These are phyloP conservation scores for Castanea mollissima DNA, from an alignment of 306 rosid genomes.

Conservation along the genomic window DNA sequence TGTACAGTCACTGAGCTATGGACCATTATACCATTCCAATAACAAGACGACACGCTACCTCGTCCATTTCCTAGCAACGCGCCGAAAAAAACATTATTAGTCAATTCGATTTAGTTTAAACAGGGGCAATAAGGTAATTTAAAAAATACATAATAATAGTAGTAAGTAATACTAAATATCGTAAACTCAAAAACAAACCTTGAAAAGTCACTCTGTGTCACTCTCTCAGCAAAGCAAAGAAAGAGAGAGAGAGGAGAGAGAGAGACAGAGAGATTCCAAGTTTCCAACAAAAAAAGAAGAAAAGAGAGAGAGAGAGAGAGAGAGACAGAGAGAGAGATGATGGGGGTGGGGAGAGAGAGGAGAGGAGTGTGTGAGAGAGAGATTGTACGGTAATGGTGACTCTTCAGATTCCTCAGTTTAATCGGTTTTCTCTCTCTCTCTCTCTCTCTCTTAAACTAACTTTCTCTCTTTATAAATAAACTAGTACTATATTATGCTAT, in stretches of 20 bases:
- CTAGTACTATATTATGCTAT: not conserved
- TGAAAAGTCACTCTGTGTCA: not conserved
- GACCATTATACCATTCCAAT: too few species aligned
- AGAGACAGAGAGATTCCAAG: not conserved
- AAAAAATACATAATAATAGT: too few species aligned
- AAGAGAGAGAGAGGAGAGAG: not conserved
- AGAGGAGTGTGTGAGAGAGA: not conserved
- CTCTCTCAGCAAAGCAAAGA: not conserved
- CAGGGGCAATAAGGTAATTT: too few species aligned
- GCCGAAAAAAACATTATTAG: too few species aligned
- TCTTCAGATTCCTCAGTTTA: conserved; percentile 47
- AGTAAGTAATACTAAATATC: too few species aligned
- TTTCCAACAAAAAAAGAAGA: not conserved
- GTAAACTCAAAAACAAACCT: conserved; percentile 17
- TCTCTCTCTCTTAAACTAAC: conserved; percentile 1
- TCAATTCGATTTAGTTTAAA: too few species aligned
- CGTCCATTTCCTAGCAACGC: too few species aligned
- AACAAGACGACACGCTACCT: too few species aligned
- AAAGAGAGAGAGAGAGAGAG: not conserved
- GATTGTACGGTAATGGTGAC: conserved; percentile 41
- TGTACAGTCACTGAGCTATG: too few species aligned
- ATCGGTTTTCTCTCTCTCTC: conserved; percentile 23
- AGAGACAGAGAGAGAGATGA: not conserved
- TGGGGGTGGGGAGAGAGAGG: not conserved
- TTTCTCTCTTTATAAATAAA: conserved; percentile 16